Conservation (phyloP, 1,284 basidiomycete species). For the Pisolithus thermaeus region DNA sequence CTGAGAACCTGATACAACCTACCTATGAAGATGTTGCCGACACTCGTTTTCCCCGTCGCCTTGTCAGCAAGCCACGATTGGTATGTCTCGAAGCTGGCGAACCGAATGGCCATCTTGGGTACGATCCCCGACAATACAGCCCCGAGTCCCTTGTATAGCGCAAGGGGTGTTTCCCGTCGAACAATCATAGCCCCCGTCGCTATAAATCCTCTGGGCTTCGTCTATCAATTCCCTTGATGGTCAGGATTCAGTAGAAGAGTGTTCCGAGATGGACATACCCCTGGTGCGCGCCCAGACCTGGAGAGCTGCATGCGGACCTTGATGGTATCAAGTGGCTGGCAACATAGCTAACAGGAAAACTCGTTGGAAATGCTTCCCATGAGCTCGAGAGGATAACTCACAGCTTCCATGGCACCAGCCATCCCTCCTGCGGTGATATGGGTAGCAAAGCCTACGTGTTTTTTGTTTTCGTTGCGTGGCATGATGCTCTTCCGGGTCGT, state of each 20-base stretch:
- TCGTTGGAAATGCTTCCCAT: not conserved
- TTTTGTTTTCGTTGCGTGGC: slow-evolving; percentile 58
- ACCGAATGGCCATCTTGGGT: slow-evolving; percentile 99
- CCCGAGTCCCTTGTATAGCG: slow-evolving; percentile 97
- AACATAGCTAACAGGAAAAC: slow-evolving; percentile 47
- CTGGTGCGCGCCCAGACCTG: slow-evolving; percentile 67
- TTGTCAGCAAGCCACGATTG: slow-evolving; percentile 78
- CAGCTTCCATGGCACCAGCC: slow-evolving; percentile 89
- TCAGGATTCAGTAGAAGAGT: slow-evolving; percentile 58
- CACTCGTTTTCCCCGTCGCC: slow-evolving; percentile 69
- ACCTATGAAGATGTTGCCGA: slow-evolving; percentile 79
- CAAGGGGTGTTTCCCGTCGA: slow-evolving; percentile 87
- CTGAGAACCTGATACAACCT: slow-evolving; percentile 17
- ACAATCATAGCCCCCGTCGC: slow-evolving; percentile 91
- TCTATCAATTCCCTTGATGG: slow-evolving; percentile 41
- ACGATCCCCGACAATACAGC: slow-evolving; percentile 98
- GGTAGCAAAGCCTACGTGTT: slow-evolving; percentile 77
- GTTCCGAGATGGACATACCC: slow-evolving; percentile 53
- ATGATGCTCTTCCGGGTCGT: slow-evolving; percentile 30
- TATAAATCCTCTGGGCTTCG: slow-evolving; percentile 89
- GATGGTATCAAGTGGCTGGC: slow-evolving; percentile 92
- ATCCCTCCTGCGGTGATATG: slow-evolving; percentile 90
- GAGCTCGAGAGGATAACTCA: slow-evolving; percentile 34
- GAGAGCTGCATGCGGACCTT: slow-evolving; percentile 99
- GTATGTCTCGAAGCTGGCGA: slow-evolving; percentile 97